phyloP scores from a whole-genome alignment of 1,284 basidiomycete species.

The Macrocybe sp. region DNA sequence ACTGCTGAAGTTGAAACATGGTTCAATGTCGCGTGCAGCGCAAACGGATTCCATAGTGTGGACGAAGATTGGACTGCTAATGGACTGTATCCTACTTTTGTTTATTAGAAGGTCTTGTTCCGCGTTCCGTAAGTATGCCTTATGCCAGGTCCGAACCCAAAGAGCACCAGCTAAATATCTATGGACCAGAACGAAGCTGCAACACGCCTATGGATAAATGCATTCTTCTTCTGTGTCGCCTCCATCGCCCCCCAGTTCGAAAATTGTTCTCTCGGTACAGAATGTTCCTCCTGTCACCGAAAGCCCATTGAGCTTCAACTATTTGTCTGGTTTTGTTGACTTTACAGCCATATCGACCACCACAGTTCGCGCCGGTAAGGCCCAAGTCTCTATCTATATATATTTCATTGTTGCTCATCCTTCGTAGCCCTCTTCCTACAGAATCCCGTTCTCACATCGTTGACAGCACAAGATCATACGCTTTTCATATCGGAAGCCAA shows the following conservation, averaged over 20 bases:
- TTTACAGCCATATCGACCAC: constrained; percentile 8
- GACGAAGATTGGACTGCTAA: too few relatives aligned
- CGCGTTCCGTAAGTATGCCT: too few relatives aligned
- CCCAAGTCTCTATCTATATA: not conserved
- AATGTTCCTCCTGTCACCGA: constrained; percentile 3
- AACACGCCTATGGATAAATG: constrained; percentile 1
- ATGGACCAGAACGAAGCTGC: constrained; percentile 1
- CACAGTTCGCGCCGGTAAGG: constrained; percentile 3
- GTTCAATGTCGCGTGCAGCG: too few relatives aligned
- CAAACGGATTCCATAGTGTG: too few relatives aligned
- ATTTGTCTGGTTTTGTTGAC: constrained; percentile 6
- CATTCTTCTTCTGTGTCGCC: constrained; percentile 9
- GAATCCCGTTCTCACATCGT: not conserved
- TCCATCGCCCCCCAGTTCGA: constrained; percentile 8
- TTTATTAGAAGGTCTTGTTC: too few relatives aligned
- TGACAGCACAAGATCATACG: not conserved
- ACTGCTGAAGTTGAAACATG: too few relatives aligned
- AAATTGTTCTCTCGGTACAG: constrained; percentile 9
- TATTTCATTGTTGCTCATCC: not conserved
- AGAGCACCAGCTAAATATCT: too few relatives aligned
- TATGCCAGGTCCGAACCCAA: too few relatives aligned
- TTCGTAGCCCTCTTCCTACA: not conserved
- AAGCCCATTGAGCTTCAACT: constrained; percentile 2
- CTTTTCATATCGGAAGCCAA: constrained; percentile 8
- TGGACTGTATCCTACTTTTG: too few relatives aligned